A percentile compares a stretch with the other conserved stretches of the same genome.
phyloP scores from a whole-genome alignment of 495 filamentous ascomycete species.

The Penicillium ucsense region DNA sequence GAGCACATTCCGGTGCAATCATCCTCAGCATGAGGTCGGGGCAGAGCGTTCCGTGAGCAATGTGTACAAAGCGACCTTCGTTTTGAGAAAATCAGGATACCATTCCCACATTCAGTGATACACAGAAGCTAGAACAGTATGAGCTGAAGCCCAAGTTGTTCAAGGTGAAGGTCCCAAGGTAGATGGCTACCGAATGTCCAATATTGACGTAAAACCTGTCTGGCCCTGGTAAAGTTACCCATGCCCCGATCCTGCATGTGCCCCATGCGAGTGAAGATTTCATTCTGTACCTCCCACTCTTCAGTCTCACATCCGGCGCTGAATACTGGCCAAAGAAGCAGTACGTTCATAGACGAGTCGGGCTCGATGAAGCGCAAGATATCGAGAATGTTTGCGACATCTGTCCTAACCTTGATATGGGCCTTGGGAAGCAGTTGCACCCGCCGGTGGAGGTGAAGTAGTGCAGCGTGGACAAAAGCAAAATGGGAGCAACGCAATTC shows the following conservation, averaged over 20 bases:
- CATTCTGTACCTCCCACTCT: conserved; percentile 5
- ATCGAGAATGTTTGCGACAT: conserved; percentile 14
- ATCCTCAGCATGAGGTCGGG: not conserved
- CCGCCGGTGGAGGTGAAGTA: conserved; percentile 24
- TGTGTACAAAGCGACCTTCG: no score
- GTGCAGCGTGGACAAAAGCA: conserved; percentile 22
- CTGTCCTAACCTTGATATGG: conserved; percentile 14
- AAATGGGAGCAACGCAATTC: conserved; percentile 19
- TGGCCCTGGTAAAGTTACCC: conserved; percentile 26
- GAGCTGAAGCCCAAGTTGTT: conserved; percentile 13
- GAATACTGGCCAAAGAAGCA: conserved; percentile 28
- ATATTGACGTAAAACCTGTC: conserved; percentile 11
- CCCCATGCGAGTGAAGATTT: conserved; percentile 19
- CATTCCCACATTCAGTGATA: not conserved
- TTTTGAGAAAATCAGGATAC: not conserved
- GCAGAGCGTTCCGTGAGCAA: no score
- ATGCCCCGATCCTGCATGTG: conserved; percentile 23
- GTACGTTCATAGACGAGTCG: conserved; percentile 19
- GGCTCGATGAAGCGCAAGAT: conserved; percentile 13
- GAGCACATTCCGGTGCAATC: conserved; percentile 18
- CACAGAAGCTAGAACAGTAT: conserved; percentile 16
- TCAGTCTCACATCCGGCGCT: conserved; percentile 26
- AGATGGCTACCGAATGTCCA: conserved; percentile 13
- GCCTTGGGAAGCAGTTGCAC: conserved; percentile 12
- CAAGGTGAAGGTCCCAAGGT: conserved; percentile 20